Evolutionary conservation across 495 filamentous ascomycete genomes (phyloP), one percentile per base, ranked within the genome.

Genomic region (Jackrogersella minutella): DNA sequence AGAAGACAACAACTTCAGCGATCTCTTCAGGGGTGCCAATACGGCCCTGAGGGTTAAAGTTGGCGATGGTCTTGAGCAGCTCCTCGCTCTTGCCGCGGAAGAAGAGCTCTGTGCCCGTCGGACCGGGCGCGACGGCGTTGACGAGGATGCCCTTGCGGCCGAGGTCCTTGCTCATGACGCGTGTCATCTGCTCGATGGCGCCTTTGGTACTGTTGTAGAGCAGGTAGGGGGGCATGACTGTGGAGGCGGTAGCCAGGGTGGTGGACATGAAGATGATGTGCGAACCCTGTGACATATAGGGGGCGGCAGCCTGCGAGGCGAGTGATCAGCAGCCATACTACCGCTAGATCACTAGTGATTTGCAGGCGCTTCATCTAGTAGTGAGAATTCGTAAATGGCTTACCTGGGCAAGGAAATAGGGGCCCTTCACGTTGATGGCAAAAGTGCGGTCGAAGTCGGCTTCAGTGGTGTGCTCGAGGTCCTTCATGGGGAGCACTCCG

Each of bases 111-210:
- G 88, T 90, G 4, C 72, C 85, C 0, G 85, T 90, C 5, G 88
- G 88, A 0, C 88, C 89, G 0, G 88, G 89, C 0, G 88, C 83
- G 10, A 92, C 75, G 19, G 78, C 78, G 70, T 92, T 91, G 19
- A 91, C 89, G 11, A 75, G 73, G 61, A 91, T 87, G 0, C 82
- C 82, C 57, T 84, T 85, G 7, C 79, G 73, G 4, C 80, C 88
- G 37, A 91, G 80, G 44, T 90, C 87, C 72, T 91, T 91, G 41
- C 84, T 79, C 40, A 90, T 72, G 11, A 85, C 78, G 5, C 88
- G 82, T 0, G 83, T 81, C 79, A 92, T 87, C 70, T 91, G 88
- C 70, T 91, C 87, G 43, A 92, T 82, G 4, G 90, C 87, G 49
- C 88, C 90, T 66, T 92, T 92, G 54, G 83, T 85, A 0, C 83